Percentiles rank a stretch among this genome's conserved stretches.
These are phyloP conservation scores for Linnemannia schmuckeri DNA, from an alignment of 192 early-diverging fungal genomes.

Conservation along the genomic window DNA sequence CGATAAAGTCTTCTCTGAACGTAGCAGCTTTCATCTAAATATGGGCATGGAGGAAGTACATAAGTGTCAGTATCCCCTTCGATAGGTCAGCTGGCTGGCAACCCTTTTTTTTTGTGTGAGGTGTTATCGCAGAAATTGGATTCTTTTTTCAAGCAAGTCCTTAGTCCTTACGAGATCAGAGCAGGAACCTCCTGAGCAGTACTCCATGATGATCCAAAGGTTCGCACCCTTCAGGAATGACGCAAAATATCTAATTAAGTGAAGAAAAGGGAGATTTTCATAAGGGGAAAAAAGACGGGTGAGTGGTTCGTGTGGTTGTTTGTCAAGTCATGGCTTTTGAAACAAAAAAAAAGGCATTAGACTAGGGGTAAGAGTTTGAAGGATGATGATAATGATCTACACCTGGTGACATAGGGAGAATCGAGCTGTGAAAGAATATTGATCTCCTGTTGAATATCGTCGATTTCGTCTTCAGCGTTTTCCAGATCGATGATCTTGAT, in stretches of 20 bases:
- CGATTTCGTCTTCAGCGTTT: conserved; percentile 95
- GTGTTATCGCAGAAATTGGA: not conserved
- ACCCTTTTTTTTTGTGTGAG: not conserved
- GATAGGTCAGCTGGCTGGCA: not conserved
- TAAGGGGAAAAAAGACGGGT: not conserved
- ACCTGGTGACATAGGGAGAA: conserved; percentile 85
- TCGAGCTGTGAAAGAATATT: conserved; percentile 92
- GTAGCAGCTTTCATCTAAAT: conserved; percentile 84
- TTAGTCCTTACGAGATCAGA: conserved; percentile 80
- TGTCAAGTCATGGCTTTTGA: not conserved
- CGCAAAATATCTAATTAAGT: conserved; percentile 79
- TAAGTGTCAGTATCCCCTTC: not conserved
- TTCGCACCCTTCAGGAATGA: conserved; percentile 89
- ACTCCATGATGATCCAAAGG: conserved; percentile 99
- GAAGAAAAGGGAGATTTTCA: not conserved
- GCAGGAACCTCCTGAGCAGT: conserved; percentile 93
- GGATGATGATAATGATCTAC: not conserved
- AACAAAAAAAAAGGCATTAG: not conserved
- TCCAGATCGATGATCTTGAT: conserved; percentile 98
- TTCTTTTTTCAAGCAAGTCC: not conserved
- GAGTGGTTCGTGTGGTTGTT: not conserved
- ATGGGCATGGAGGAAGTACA: not conserved
- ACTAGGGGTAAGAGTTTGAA: not conserved
- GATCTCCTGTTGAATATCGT: conserved; percentile 98
- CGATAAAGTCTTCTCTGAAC: conserved; percentile 89